A percentile compares a stretch with the other conserved stretches of the same genome.
phyloP scores from a whole-genome alignment of 2,329 filamentous ascomycete genomes.

The Albophoma yamanashiensis region DNA sequence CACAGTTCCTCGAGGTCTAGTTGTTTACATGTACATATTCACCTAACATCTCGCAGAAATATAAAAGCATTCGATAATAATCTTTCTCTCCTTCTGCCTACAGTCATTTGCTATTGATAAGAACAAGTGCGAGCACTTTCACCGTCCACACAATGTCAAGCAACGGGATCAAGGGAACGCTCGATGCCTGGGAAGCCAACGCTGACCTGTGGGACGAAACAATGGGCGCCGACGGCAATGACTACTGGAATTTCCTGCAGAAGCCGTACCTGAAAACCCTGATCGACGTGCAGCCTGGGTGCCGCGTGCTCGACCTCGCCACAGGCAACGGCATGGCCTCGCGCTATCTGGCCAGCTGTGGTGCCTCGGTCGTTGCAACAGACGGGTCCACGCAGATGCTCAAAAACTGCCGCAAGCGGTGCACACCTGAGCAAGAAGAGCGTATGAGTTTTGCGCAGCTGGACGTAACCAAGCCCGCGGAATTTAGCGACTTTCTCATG shows the following conservation, averaged over 20 bases:
- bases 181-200: conserved; percentile 28
- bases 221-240: conserved; percentile 29
- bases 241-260: conserved; percentile 32
- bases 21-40: not conserved
- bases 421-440: conserved; percentile 2
- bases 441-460: conserved; percentile 21
- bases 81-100: not conserved
- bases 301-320: conserved; percentile 33
- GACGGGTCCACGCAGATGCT: conserved; percentile 33
- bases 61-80: not conserved
- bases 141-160: not conserved
- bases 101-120: not conserved
- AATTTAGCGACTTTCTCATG: conserved; percentile 17
- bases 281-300: conserved; percentile 9
- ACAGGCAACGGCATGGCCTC: conserved; percentile 38
- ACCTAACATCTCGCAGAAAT: too few relatives aligned
- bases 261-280: conserved; percentile 28
- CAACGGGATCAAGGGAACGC: conserved; percentile 6
- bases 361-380: conserved; percentile 28
- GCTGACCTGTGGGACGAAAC: conserved; percentile 29
- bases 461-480: conserved; percentile 25
- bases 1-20: not conserved
- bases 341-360: conserved; percentile 27
- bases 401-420: conserved; percentile 15
- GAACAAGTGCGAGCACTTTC: not conserved